Conservation (phyloP, 805 yeast species). For the Lachancea nothofagi region DNA sequence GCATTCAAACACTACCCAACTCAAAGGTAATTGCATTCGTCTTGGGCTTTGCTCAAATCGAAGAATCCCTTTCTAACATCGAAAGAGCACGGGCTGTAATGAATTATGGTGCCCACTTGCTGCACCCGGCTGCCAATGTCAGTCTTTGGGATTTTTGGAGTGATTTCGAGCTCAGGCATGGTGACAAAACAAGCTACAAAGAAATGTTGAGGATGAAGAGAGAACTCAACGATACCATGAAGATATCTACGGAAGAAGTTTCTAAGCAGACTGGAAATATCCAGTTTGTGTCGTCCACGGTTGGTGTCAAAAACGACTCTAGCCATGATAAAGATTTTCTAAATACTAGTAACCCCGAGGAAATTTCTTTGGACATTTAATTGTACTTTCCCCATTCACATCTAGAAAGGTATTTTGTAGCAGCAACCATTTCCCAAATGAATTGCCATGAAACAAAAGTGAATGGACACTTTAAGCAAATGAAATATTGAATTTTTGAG, state of each 20-base stretch:
- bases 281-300: slow-evolving; percentile 48
- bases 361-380: slow-evolving; percentile 50
- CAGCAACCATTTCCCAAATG: neutral
- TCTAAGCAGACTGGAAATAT: slow-evolving; percentile 23
- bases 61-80: slow-evolving; percentile 46
- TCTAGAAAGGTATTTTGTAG: too few relatives aligned
- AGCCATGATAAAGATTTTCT: slow-evolving; percentile 21
- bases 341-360: slow-evolving; percentile 46
- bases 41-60: slow-evolving; percentile 52
- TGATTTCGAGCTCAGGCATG: slow-evolving; percentile 63
- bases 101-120: slow-evolving; percentile 45
- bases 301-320: slow-evolving; percentile 29
- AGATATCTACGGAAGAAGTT: slow-evolving; percentile 25
- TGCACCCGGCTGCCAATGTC: slow-evolving; percentile 32
- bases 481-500: too few relatives aligned
- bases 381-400: too few relatives aligned
- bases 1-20: slow-evolving; percentile 44
- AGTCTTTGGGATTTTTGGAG: slow-evolving; percentile 67
- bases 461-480: too few relatives aligned
- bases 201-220: slow-evolving; percentile 65
- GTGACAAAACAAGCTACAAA: slow-evolving; percentile 65
- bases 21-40: slow-evolving; percentile 40
- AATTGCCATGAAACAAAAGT: neutral
- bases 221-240: slow-evolving; percentile 28
- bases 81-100: slow-evolving; percentile 59